Conservation (phyloP, 2,329 filamentous ascomycete species). For the Trichoderma koningiopsis region DNA sequence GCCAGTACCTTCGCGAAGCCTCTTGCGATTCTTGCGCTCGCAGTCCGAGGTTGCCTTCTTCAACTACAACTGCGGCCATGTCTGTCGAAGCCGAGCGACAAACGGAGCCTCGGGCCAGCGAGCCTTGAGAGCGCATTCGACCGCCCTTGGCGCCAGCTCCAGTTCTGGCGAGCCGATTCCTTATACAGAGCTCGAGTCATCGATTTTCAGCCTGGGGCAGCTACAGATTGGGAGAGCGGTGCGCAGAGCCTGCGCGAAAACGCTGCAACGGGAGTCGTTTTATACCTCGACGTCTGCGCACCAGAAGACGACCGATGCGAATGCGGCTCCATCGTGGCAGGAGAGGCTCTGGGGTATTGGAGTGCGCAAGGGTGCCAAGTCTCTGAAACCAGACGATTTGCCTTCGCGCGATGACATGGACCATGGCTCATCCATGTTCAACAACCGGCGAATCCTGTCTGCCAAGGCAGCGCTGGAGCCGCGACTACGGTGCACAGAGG, state of each 20-base stretch:
- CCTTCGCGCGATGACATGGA: constrained; percentile 62
- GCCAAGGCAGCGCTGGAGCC: constrained; percentile 82
- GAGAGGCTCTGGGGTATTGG: constrained; percentile 52
- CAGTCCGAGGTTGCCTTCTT: constrained; percentile 66
- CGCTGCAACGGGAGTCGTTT: constrained; percentile 29
- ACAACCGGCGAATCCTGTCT: constrained; percentile 67
- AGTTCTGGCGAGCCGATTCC: not conserved
- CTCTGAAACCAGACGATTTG: constrained; percentile 59
- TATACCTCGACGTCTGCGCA: constrained; percentile 34
- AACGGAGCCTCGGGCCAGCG: constrained; percentile 1
- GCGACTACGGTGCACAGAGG: constrained; percentile 88
- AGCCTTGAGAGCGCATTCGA: constrained; percentile 26
- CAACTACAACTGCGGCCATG: constrained; percentile 40
- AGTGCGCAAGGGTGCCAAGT: constrained; percentile 42
- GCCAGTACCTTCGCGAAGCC: constrained; percentile 55
- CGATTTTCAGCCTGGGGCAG: constrained; percentile 35
- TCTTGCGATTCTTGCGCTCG: constrained; percentile 72
- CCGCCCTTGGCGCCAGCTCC: not conserved
- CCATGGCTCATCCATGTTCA: constrained; percentile 61
- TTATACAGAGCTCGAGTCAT: constrained; percentile 34
- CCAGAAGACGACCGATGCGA: constrained; percentile 31
- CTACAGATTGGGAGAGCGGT: constrained; percentile 28
- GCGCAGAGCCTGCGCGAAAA: constrained; percentile 22
- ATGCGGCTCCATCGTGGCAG: constrained; percentile 45
- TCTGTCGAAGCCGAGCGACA: not conserved